Evolutionary conservation across 257 asterid genomes (phyloP), one percentile per base, ranked within the genome.

Genomic region (Anisodus acutangulus): DNA sequence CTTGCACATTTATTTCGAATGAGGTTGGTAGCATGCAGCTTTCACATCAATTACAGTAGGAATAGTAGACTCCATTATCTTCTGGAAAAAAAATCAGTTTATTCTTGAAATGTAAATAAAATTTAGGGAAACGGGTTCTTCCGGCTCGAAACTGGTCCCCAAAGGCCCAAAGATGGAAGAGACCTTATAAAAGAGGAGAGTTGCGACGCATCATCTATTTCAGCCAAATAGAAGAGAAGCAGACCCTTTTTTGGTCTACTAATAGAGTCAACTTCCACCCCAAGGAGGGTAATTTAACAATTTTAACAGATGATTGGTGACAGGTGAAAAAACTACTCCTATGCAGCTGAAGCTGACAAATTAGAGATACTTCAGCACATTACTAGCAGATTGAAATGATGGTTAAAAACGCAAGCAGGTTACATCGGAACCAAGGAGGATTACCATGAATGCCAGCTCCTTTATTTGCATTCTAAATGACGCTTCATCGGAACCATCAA

Each of bases 361-460:
- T 53, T 76, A 78, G 9, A 78, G 13, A 78, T 53, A 53, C 64
- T 78, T 78, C 81, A 78, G 64, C 72, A 66, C 72, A 63, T 63
- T 66, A 31, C 45, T 31, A 12, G 72, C 49, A 53, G 81, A 51
- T 78, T 78, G 45, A 53, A 53, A 49, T 53, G 81, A 31, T 31
- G 22, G 22, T 53, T 41, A n/a, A 53, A 76, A 22, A 53, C 3
- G 8, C 47, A 78, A 53, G 81, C 64, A 53, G 81, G 81, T 7
- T 12, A 16, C 15, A 22, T 22, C 8, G 3, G 81, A 12, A 74
- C 22, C n/a, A 74, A 78, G 35, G 55, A 87, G 83, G 84, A 85
- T 90, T 89, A 96, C 99, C 98, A 86, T 91, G 85, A 87, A 91
- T 10, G 99, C 98, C 86, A 96, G 89, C 90, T 93, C 92, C 90